These are phyloP conservation scores for Marsdenia floribunda DNA, from an alignment of 257 asterid species.

Conservation along the genomic window DNA sequence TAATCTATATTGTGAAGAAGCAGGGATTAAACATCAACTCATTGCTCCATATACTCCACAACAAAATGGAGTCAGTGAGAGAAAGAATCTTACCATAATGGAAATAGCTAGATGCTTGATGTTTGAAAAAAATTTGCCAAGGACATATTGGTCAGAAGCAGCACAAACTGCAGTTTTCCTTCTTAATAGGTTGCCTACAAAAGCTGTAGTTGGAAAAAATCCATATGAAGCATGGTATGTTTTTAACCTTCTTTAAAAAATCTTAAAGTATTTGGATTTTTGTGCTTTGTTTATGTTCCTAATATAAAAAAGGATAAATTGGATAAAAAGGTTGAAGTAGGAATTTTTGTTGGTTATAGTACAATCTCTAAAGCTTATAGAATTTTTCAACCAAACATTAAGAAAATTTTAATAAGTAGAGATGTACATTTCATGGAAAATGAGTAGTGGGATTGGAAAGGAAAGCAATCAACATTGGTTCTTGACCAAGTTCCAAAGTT, in stretches of 20 bases:
- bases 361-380: background rate
- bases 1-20: no score
- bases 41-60: no score
- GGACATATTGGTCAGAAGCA: background rate
- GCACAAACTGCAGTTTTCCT: background rate
- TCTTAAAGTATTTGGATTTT: slow-evolving; percentile 2
- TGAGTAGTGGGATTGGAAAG: no score
- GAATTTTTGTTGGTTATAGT: background rate
- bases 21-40: no score
- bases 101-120: no score
- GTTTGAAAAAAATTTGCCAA: no score
- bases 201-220: background rate
- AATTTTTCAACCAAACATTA: background rate
- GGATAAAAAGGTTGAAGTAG: no score
- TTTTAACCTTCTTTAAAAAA: background rate
- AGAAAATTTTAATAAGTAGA: no score
- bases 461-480: no score
- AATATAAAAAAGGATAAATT: background rate
- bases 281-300: background rate
- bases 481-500: background rate
- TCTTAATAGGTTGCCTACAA: background rate
- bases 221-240: background rate
- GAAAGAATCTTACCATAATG: no score
- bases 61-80: no score
- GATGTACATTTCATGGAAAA: no score